Evolutionary conservation across 2,329 filamentous ascomycete genomes (phyloP), one percentile per base, ranked within the genome.

Genomic region (Cladosporium sp.): DNA sequence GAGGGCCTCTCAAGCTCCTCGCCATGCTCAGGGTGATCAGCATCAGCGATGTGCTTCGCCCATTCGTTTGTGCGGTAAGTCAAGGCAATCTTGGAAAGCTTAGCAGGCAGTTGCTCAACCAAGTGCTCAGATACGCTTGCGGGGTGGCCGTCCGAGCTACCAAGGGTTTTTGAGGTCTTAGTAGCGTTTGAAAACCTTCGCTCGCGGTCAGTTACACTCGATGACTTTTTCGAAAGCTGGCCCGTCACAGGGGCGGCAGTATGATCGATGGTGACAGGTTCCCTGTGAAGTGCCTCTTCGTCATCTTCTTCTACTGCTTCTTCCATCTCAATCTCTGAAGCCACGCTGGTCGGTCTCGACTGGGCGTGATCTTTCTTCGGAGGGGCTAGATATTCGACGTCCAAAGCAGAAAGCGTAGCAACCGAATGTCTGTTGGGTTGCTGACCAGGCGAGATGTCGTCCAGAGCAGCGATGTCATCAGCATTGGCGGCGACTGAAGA

Each of bases 61-160:
- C 94, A 98, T 79, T 98, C 94, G 69, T 96, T 96, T 1, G 93
- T 97, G 65, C 94, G 87, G 74, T 95, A 96, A 0, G 90, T 91
- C 75, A 92, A 82, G 1, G 93, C 90, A 10, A 96, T 86, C 67
- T 87, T 89, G 1, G 93, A 95, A 36, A 93, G 78, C 14, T 87
- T 86, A n/a, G 83, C 80, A 0, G 91, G 91, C 11, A 96, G 83
- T 13, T 83, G 83, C 3, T 88, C 86, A 68, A 83, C 88, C 66
- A 90, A 59, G 53, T 65, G 66, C n/a, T 53, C 68, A 13, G 64
- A 66, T 16, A 66, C 32, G 23, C 60, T 63, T 21, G 49, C 60
- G 6, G 60, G 60, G 34, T 56, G 60, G 13, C 60, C 60, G 11
- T 63, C 49, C 5, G 60, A 63, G 60, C 60, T 56, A 13, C 4